These are phyloP conservation scores for Tylopilus sp. DNA, from an alignment of 768 basidiomycete genomes.

Conservation along the genomic window DNA sequence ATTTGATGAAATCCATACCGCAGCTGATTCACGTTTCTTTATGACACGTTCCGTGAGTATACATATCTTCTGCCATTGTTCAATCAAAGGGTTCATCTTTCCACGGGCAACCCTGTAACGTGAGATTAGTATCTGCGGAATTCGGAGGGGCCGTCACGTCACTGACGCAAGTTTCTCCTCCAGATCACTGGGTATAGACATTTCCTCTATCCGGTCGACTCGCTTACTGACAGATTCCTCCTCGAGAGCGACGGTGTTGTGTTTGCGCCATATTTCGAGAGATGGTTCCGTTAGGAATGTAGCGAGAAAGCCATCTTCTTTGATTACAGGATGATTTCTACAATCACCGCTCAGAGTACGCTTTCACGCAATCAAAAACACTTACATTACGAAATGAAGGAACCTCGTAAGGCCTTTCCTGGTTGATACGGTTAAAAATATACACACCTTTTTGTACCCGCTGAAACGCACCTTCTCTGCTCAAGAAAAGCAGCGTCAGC, in stretches of 20 bases:
- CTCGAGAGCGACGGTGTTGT: constrained; percentile 69
- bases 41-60: constrained; percentile 83
- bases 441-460: neutral
- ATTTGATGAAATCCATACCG: constrained; percentile 70
- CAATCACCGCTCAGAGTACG: neutral
- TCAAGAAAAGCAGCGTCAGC: constrained; percentile 91
- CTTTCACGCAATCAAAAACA: constrained; percentile 7
- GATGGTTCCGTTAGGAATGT: constrained; percentile 81
- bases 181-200: constrained; percentile 89
- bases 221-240: constrained; percentile 84
- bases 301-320: constrained; percentile 78
- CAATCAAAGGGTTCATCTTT: constrained; percentile 74
- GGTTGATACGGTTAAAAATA: constrained; percentile 1
- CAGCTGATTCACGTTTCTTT: constrained; percentile 87
- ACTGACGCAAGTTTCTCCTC: constrained; percentile 82
- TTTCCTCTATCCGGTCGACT: constrained; percentile 80
- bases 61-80: constrained; percentile 90
- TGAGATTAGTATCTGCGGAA: neutral
- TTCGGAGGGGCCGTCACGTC: neutral
- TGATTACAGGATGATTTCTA: constrained; percentile 90
- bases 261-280: constrained; percentile 86
- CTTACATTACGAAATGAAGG: constrained; percentile 74
- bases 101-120: constrained; percentile 64
- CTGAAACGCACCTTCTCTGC: constrained; percentile 65
- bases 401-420: constrained; percentile 81